Percentiles rank a stretch among this genome's conserved stretches.
These are phyloP conservation scores for Leccinum fuscescens DNA, from an alignment of 1,284 basidiomycete genomes.

Conservation along the genomic window DNA sequence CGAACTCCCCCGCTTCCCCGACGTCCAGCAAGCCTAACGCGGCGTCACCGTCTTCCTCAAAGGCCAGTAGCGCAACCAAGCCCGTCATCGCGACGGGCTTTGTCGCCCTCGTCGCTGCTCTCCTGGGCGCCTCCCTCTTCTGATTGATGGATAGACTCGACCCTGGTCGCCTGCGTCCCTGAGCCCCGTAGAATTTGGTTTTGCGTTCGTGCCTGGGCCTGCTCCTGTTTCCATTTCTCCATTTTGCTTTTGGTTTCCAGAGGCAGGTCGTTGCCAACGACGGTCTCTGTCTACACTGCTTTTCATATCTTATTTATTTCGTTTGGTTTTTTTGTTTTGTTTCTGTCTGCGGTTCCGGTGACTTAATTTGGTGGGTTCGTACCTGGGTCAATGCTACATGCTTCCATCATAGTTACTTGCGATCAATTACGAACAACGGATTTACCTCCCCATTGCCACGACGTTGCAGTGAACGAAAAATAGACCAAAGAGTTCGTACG, in stretches of 20 bases:
- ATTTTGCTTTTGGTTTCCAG: background rate
- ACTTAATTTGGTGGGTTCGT: background rate
- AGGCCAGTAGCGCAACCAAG: slow-evolving; percentile 20
- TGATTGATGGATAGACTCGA: slow-evolving; percentile 8
- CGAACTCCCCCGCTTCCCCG: background rate
- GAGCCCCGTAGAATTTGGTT: background rate
- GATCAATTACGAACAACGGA: background rate
- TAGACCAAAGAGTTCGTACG: background rate
- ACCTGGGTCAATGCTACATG: background rate
- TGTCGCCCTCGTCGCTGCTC: slow-evolving; percentile 19
- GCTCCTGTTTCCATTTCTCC: background rate
- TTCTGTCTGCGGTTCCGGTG: background rate
- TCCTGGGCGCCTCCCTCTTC: slow-evolving; percentile 23
- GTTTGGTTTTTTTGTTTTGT: background rate
- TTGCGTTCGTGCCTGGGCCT: background rate
- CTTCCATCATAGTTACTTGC: background rate
- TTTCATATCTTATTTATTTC: background rate
- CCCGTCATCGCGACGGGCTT: slow-evolving; percentile 20
- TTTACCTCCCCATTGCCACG: background rate
- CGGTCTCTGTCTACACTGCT: background rate
- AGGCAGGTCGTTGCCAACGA: background rate
- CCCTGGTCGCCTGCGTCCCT: background rate
- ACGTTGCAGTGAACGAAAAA: background rate
- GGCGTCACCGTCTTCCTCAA: slow-evolving; percentile 4
- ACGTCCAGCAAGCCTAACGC: slow-evolving; percentile 12